Evolutionary conservation across 192 early-diverging fungal genomes (phyloP).

Genomic region (Dimargaris verticillata): DNA sequence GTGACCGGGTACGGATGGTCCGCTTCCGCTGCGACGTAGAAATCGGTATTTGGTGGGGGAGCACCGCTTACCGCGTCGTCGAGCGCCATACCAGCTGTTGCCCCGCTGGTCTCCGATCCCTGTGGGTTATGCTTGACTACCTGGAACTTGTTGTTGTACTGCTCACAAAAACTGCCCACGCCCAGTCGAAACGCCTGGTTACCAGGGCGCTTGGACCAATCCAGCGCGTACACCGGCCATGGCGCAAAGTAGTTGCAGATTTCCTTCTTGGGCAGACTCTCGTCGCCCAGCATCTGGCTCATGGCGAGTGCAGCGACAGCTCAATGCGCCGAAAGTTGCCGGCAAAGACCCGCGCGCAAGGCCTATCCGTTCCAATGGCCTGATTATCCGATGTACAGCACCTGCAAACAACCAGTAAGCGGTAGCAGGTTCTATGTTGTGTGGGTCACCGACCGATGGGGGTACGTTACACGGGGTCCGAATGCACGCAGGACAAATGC

Average conservation of each 20-base stretch:
- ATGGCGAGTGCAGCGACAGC: not conserved
- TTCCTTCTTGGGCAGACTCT: slow-evolving; percentile 32
- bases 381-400: too few relatives aligned
- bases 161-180: slow-evolving; percentile 62
- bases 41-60: slow-evolving; percentile 32
- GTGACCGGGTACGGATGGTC: slow-evolving; percentile 80
- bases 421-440: too few relatives aligned
- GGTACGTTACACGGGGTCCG: too few relatives aligned
- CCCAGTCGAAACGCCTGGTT: slow-evolving; percentile 63
- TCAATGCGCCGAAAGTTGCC: too few relatives aligned
- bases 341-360: too few relatives aligned
- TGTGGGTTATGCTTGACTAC: slow-evolving; percentile 15
- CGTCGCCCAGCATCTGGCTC: not conserved
- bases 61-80: not conserved
- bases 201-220: slow-evolving; percentile 60
- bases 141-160: slow-evolving; percentile 41
- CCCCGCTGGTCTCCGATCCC: not conserved
- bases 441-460: too few relatives aligned
- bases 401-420: too few relatives aligned
- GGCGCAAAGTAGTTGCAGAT: slow-evolving; percentile 66
- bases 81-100: slow-evolving; percentile 13
- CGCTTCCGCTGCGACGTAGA: slow-evolving; percentile 54
- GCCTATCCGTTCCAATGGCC: too few relatives aligned
- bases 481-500: too few relatives aligned
- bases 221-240: slow-evolving; percentile 75